Base-by-base conservation (phyloP, 805 yeast genomes). In the Yueomyces sinensis region DNA sequence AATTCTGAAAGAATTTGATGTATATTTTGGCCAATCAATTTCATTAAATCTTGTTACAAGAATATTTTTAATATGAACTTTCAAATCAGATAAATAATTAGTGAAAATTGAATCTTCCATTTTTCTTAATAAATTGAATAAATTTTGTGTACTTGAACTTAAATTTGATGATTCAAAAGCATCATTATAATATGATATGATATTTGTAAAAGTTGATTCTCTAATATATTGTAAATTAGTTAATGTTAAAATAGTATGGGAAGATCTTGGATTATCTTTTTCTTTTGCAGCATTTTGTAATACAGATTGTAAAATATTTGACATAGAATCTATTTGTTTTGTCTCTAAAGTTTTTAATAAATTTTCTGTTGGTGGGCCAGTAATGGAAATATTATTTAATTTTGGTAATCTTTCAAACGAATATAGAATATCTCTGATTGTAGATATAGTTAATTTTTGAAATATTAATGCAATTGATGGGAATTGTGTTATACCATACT, bases 91-190 rank as follows among this genome's bases (percentile, higher is more conserved):
- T 33, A 73, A 56, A 43, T 67, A 77, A 16, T 67, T 65, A 13
- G 66, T 68, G 43, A 76, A 74, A 4, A 79, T 59, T 1, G 69
- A 66, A 11, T 59, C 50, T 40, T 75, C 80, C 51, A 71, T 59
- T 35, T 64, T 63, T 15, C 62, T 65, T 35, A 75, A 44, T 3
- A 65, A 54, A 6, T 58, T 50, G 37, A 62, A 66, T 2, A 76
- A 49, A n/a, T 66, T 64, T 19, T 68, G 43, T 13, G 66, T 58
- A 18, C 63, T 59, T 5, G 62, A 59, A 5, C 63, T 54, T 19
- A 71, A 43, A 9, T 63, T 59, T 15, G 70, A 59, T n/a, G n/a
- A n/a, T 29, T 66, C 67, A 41, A 76, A 74, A 3, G 60, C 58
- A 5, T 56, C 47, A 41, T 76, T 78, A 46, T 72, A 76, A 34